phyloP scores from a whole-genome alignment of 148 eudicot genomes.

The Amaranthus hypochondriacus region DNA sequence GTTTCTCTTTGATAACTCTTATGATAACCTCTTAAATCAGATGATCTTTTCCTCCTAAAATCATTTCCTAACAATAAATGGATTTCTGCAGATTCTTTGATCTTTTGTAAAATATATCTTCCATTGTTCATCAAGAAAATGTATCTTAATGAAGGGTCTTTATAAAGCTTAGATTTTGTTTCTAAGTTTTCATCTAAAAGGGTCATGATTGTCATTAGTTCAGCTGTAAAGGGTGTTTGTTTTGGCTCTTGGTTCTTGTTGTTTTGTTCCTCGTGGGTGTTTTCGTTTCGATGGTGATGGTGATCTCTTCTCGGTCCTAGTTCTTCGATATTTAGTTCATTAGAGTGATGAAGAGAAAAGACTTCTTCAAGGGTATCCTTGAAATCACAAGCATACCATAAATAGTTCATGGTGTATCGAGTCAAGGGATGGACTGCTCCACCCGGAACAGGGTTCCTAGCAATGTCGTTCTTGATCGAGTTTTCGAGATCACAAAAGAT shows the following conservation, averaged over 20 bases:
- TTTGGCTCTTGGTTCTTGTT: conserved; percentile 6
- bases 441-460: conserved; percentile 55
- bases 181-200: conserved; percentile 55
- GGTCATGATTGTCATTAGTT: conserved; percentile 38
- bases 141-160: conserved; percentile 47
- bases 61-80: conserved; percentile 51
- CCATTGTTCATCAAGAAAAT: conserved; percentile 86
- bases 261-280: background rate
- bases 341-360: conserved; percentile 34
- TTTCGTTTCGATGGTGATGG: background rate
- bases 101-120: conserved; percentile 67
- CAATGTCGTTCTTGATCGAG: conserved; percentile 56
- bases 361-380: conserved; percentile 55
- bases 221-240: conserved; percentile 41
- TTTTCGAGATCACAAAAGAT: conserved; percentile 69
- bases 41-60: conserved; percentile 51
- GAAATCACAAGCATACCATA: conserved; percentile 65
- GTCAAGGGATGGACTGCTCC: conserved; percentile 90
- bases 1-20: conserved; percentile 82
- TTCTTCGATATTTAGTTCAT: conserved; percentile 8
- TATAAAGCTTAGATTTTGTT: conserved; percentile 63
- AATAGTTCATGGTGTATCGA: conserved; percentile 79
- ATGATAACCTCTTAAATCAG: conserved; percentile 65
- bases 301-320: conserved; percentile 13
- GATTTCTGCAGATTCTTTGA: conserved; percentile 65